These are phyloP conservation scores for Sporobolomyces roseus DNA, from an alignment of 768 basidiomycete genomes.

Conservation along the genomic window DNA sequence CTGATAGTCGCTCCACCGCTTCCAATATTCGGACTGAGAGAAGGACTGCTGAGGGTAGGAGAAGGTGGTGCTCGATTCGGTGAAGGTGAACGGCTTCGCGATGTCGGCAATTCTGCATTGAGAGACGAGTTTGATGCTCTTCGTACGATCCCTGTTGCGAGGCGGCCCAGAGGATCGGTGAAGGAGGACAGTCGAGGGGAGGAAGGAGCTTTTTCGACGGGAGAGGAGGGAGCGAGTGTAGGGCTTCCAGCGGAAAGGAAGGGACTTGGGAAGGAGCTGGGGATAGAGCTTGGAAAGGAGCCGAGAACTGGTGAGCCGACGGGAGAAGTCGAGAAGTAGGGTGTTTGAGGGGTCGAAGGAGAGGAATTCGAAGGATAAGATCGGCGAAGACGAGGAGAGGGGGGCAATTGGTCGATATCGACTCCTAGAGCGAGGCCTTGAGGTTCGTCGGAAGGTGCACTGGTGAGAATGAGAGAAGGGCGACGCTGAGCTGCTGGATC, in stretches of 20 bases:
- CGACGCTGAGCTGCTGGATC: slow-evolving; percentile 11
- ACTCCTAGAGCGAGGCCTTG: slow-evolving; percentile 27
- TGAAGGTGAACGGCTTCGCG: slow-evolving; percentile 10
- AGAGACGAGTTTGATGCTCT: slow-evolving; percentile 26
- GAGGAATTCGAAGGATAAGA: slow-evolving; percentile 27
- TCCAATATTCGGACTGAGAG: slow-evolving; percentile 14
- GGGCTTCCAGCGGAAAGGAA: slow-evolving; percentile 19
- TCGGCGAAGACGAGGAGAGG: slow-evolving; percentile 10
- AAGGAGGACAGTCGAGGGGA: slow-evolving; percentile 29
- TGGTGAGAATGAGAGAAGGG: slow-evolving; percentile 38
- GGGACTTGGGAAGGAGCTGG: slow-evolving; percentile 14
- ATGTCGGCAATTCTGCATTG: slow-evolving; percentile 23
- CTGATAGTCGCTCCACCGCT: slow-evolving; percentile 3
- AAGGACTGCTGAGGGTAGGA: slow-evolving; percentile 21
- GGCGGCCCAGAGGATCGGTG: slow-evolving; percentile 35
- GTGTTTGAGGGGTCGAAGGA: slow-evolving; percentile 14
- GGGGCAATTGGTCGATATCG: slow-evolving; percentile 3
- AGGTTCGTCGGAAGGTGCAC: slow-evolving; percentile 26
- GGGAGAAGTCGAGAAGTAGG: slow-evolving; percentile 34
- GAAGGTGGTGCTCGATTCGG: slow-evolving; percentile 17
- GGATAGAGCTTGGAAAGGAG: slow-evolving; percentile 20
- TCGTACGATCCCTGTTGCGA: slow-evolving; percentile 34
- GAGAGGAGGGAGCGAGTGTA: slow-evolving; percentile 5
- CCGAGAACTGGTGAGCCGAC: slow-evolving; percentile 13
- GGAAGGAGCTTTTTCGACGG: slow-evolving; percentile 25